These are phyloP conservation scores for Trichaptum fuscoviolaceum DNA, from an alignment of 768 basidiomycete genomes.

Conservation along the genomic window DNA sequence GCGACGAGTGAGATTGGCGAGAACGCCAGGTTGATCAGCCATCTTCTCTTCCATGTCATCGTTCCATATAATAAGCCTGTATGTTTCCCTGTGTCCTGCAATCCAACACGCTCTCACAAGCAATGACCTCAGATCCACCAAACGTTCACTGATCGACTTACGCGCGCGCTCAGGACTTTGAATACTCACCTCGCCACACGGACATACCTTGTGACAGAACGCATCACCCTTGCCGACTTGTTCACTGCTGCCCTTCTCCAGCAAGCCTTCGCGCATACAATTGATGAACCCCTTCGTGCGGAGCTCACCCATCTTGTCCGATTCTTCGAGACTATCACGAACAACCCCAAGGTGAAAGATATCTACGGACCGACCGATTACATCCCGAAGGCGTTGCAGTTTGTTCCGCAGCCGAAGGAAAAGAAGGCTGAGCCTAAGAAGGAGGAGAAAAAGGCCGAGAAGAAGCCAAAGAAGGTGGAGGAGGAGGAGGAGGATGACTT, in stretches of 20 bases:
- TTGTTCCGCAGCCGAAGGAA: conserved; percentile 70
- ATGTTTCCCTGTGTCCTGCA: conserved; percentile 22
- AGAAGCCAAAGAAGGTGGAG: conserved; percentile 54
- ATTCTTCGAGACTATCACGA: conserved; percentile 79
- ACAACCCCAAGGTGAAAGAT: conserved; percentile 72
- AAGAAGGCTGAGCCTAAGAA: conserved; percentile 48
- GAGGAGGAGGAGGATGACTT: conserved; percentile 73
- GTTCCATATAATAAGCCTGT: conserved; percentile 81
- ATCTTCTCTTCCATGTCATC: conserved; percentile 41
- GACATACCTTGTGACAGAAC: conserved; percentile 91
- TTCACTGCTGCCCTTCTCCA: conserved; percentile 54
- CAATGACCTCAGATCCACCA: conserved; percentile 50
- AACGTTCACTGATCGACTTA: conserved; percentile 44
- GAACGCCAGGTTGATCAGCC: conserved; percentile 31
- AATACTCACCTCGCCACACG: conserved; percentile 67
- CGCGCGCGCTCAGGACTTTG: conserved; percentile 57
- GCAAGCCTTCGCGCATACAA: conserved; percentile 41
- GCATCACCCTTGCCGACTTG: conserved; percentile 92
- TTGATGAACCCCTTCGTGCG: conserved; percentile 64
- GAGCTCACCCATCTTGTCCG: conserved; percentile 77
- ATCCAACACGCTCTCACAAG: background rate
- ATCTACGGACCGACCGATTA: conserved; percentile 58
- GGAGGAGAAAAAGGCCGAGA: conserved; percentile 50
- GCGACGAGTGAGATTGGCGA: conserved; percentile 58
- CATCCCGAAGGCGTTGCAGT: conserved; percentile 66